Base-by-base conservation (phyloP, 2,329 filamentous ascomycete genomes). In the Diaporthe sp. region DNA sequence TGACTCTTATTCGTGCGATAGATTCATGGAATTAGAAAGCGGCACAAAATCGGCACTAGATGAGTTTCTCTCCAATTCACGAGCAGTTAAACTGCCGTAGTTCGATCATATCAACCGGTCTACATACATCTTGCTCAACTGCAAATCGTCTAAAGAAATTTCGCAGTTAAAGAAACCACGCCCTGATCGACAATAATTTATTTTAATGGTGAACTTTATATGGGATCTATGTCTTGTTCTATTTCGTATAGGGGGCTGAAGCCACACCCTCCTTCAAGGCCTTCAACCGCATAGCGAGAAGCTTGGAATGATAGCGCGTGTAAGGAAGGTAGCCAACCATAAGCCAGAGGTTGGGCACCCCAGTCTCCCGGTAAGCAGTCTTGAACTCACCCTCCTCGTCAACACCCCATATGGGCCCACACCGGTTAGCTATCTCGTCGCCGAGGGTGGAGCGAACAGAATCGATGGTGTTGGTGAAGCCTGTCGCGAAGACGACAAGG, bases 401-500 rank as follows among this genome's bases (percentile, higher is more conserved):
- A 74, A 92, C 85, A 0, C 90, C 91, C 90, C 91, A 93, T 22
- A 92, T 87, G 77, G 91, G 89, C 4, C 84, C 84, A 9, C 91
- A 87, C 30, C 85, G 84, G 71, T 90, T 87, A 0, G 90, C 91
- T 19, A 93, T 84, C n/a, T 87, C 85, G 45, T 91, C 87, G 0
- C 92, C 93, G 70, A 94, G 86, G n/a, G 58, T 61, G 35, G 58
- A 61, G 12, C n/a, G 58, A n/a, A 61, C 58, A 42, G 58, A 61
- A 38, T 61, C 58, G 35, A 61, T 61, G 6, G 58, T 61, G 38
- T 61, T 61, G 0, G 58, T 61, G 58, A 61, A 61, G n/a, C 92
- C 92, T 0, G 92, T 93, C 0, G 92, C 92, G 0, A 91, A 92
- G 70, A 93, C 84, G 76, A 94, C 91, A 74, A 90, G 86, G 77